These are phyloP conservation scores for Schwanniomyces vanrijiae DNA, from an alignment of 805 yeast species.

Conservation along the genomic window DNA sequence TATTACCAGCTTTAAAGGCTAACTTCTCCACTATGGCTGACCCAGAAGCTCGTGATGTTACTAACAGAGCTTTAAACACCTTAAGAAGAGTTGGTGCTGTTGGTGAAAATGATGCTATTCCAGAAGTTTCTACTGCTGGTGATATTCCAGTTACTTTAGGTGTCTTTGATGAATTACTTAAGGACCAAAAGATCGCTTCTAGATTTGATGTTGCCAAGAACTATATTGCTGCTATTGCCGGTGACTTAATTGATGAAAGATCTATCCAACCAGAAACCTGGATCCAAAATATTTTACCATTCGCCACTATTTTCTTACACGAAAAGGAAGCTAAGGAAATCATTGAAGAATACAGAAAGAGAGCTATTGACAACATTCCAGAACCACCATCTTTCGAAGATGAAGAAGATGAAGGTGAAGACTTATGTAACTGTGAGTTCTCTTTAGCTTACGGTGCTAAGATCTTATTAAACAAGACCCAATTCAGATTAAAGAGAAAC, in stretches of 20 bases:
- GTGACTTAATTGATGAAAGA: slow-evolving; percentile 99
- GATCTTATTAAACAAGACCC: slow-evolving; percentile 99
- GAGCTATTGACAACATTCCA: slow-evolving; percentile 98
- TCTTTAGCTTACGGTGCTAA: slow-evolving; percentile 99
- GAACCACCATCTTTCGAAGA: slow-evolving; percentile 94
- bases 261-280: slow-evolving; percentile 86
- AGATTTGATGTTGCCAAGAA: slow-evolving; percentile 78
- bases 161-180: slow-evolving; percentile 73
- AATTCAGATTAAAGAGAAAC: slow-evolving; percentile 97
- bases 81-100: slow-evolving; percentile 99
- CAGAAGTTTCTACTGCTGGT: slow-evolving; percentile 99
- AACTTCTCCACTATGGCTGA: slow-evolving; percentile 97
- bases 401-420: slow-evolving; percentile 98
- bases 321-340: slow-evolving; percentile 83
- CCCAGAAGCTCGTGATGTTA: slow-evolving; percentile 99
- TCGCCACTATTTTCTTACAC: slow-evolving; percentile 94
- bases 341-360: slow-evolving; percentile 92
- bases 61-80: slow-evolving; percentile 94
- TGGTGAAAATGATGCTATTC: slow-evolving; percentile 83
- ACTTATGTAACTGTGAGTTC: slow-evolving; percentile 99
- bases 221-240: slow-evolving; percentile 95
- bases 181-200: slow-evolving; percentile 62
- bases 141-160: slow-evolving; percentile 83
- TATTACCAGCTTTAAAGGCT: slow-evolving; percentile 93
- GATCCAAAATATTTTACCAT: slow-evolving; percentile 86